Percentiles rank a stretch among this genome's conserved stretches.
Evolutionary conservation across 805 yeast genomes (phyloP).

Genomic region (Priceomyces melissophilus): DNA sequence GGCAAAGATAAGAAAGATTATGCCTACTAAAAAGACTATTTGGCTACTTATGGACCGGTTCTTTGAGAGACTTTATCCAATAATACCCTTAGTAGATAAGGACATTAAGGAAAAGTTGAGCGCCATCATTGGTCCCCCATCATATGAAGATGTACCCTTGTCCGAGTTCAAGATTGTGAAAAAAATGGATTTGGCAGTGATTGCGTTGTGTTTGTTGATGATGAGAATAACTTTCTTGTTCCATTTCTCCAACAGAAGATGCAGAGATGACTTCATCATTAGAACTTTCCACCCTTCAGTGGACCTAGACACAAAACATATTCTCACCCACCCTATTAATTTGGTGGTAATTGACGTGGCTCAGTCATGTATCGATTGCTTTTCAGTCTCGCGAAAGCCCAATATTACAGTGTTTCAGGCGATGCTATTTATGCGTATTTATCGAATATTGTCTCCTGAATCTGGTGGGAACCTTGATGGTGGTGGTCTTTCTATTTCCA

Average conservation of each 20-base stretch:
- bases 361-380: conserved; percentile 21
- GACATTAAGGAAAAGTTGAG: conserved; percentile 16
- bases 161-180: conserved; percentile 16
- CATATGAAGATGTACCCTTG: conserved; percentile 18
- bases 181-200: conserved; percentile 20
- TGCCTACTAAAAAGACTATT: conserved; percentile 21
- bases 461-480: conserved; percentile 54
- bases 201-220: conserved; percentile 23
- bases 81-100: conserved; percentile 28
- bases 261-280: conserved; percentile 18
- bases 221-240: conserved; percentile 25
- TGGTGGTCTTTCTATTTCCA: conserved; percentile 50
- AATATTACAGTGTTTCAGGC: conserved; percentile 51
- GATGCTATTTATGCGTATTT: conserved; percentile 45
- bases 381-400: conserved; percentile 25
- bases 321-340: conserved; percentile 18
- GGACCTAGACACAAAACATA: conserved; percentile 13
- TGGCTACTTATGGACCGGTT: conserved; percentile 25
- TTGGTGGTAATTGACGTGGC: conserved; percentile 20
- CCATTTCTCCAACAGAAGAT: conserved; percentile 21
- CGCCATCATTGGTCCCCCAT: conserved; percentile 20
- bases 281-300: conserved; percentile 12
- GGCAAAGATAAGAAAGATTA: conserved; percentile 14
- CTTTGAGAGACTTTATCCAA: conserved; percentile 22
- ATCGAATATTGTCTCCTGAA: conserved; percentile 41